Evolutionary conservation across 163 green algal species (phyloP), one percentile per base, ranked within the genome.

Genomic region (Prototheca cutis): DNA sequence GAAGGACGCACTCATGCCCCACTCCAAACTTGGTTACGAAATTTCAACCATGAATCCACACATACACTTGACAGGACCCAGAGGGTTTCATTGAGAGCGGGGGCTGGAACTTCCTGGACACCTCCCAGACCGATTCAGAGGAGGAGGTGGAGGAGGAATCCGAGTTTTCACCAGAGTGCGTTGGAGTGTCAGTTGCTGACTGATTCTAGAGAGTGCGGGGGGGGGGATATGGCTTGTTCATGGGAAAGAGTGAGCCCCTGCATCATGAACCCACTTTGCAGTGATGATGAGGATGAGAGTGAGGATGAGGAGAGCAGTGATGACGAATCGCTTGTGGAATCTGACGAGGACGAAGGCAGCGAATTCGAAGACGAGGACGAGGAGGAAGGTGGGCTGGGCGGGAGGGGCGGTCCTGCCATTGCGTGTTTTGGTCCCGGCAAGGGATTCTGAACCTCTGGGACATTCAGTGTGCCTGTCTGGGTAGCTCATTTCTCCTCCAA

Each of bases 21-120:
- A n/a, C n/a, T n/a, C n/a, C n/a, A n/a, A n/a, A n/a, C n/a, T n/a
- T n/a, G n/a, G n/a, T n/a, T n/a, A n/a, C n/a, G n/a, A n/a, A n/a
- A n/a, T n/a, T n/a, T n/a, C n/a, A n/a, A n/a, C n/a, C n/a, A n/a
- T n/a, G n/a, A n/a, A n/a, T n/a, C n/a, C n/a, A n/a, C n/a, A n/a
- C n/a, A n/a, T n/a, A n/a, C n/a, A n/a, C n/a, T n/a, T 49, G 1
- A 32, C 8, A 21, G 58, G 92, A 99, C 73, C 93, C 93, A 2
- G 80, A 98, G 45, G 81, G 72, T 7, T 99, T 98, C 65, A 72
- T 97, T 7, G 86, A 90, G 58, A 70, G 87, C n/a, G 91, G 91
- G 32, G 91, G 91, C 30, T 98, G 91, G 91, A 82, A 87, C 65
- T 98, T 98, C 70, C 76, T 98, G 39, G 88, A 98, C 78, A 82